Percentiles rank a stretch among this genome's conserved stretches.
These are phyloP conservation scores for Arabidopsis arenosa DNA, from an alignment of 345 rosid species.

Conservation along the genomic window DNA sequence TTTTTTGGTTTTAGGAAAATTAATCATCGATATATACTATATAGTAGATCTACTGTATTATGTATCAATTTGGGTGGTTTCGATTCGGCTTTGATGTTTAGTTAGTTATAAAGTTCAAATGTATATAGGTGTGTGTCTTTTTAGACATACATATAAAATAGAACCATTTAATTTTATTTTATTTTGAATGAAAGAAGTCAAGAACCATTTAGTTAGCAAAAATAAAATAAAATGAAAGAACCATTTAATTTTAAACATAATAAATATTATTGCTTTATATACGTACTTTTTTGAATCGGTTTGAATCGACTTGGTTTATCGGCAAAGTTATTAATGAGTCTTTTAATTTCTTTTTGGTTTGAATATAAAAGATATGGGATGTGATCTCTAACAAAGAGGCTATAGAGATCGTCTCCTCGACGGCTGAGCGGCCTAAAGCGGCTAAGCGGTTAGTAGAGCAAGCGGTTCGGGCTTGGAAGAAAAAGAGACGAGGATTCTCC, in stretches of 20 bases:
- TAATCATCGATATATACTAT: no score
- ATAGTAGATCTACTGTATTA: no score
- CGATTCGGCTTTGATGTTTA: not conserved
- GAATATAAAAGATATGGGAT: constrained; percentile 79
- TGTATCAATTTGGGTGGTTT: no score
- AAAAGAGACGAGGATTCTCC: constrained; percentile 73
- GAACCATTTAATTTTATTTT: no score
- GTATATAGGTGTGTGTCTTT: not conserved
- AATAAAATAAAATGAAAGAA: not conserved
- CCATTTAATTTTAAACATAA: not conserved
- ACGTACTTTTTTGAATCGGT: not conserved
- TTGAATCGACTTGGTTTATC: not conserved
- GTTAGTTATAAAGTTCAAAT: not conserved
- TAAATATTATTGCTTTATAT: not conserved
- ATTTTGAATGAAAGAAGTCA: no score
- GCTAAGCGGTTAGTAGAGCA: constrained; percentile 72
- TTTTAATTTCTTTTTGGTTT: not conserved
- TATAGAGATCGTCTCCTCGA: constrained; percentile 64
- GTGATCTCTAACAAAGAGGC: constrained; percentile 92
- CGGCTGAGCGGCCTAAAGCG: constrained; percentile 67
- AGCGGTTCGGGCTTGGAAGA: constrained; percentile 74
- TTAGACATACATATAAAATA: not conserved
- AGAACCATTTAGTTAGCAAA: no score
- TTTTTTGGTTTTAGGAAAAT: no score
- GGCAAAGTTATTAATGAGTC: not conserved